Evolutionary conservation across 2,329 filamentous ascomycete species (phyloP).

Genomic region (Parascedosporium putredinis): DNA sequence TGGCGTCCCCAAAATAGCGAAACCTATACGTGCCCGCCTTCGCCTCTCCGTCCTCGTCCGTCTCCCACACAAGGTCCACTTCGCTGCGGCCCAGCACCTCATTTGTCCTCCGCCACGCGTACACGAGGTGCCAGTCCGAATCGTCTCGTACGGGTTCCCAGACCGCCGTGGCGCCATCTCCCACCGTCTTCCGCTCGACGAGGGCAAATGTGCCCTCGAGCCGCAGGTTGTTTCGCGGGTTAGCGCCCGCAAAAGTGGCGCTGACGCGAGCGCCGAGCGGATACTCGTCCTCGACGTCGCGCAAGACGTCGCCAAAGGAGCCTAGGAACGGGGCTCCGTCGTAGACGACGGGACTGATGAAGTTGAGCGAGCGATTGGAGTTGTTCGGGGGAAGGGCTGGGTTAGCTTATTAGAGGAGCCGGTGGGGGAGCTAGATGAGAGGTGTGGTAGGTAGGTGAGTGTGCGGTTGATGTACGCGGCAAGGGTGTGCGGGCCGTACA

Average conservation of each 20-base stretch:
- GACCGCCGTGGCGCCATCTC: constrained; percentile 22
- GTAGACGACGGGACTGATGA: constrained; percentile 69
- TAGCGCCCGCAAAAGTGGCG: constrained; percentile 72
- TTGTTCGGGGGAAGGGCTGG: constrained; percentile 60
- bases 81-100: constrained; percentile 63
- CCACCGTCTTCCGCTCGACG: constrained; percentile 58
- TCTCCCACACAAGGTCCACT: constrained; percentile 73
- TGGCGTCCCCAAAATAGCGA: constrained; percentile 73
- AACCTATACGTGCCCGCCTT: constrained; percentile 59
- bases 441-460: constrained; percentile 42
- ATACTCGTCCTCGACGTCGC: constrained; percentile 44
- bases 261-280: constrained; percentile 49
- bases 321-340: constrained; percentile 59
- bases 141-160: constrained; percentile 67
- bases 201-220: constrained; percentile 69
- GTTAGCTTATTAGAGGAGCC: neutral
- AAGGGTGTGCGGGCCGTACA: constrained; percentile 74
- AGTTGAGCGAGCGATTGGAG: constrained; percentile 60
- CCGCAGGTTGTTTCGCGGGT: constrained; percentile 78
- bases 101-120: constrained; percentile 65
- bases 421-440: constrained; percentile 15
- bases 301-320: constrained; percentile 58
- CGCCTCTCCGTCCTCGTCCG: constrained; percentile 37
- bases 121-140: constrained; percentile 74
- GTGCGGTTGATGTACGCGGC: constrained; percentile 83